These are phyloP conservation scores for Calophaca sinica DNA, from an alignment of 306 rosid species.

Conservation along the genomic window DNA sequence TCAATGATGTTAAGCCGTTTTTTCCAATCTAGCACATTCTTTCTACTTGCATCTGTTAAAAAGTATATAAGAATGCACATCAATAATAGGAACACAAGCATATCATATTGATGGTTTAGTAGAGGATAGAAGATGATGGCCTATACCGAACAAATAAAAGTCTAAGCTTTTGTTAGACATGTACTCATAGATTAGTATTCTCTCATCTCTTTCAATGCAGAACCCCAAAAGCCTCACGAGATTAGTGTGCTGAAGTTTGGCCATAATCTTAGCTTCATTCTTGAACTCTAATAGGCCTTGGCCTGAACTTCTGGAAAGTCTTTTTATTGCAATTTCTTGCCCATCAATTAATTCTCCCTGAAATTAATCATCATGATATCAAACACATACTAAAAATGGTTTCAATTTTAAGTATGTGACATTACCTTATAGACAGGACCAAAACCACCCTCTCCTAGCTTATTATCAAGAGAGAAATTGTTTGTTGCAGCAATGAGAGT, in stretches of 20 bases:
- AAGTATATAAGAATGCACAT: not conserved
- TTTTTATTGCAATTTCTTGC: conserved; percentile 41
- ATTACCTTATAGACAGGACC: conserved; percentile 52
- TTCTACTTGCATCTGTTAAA: conserved; percentile 40
- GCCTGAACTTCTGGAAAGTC: conserved; percentile 42
- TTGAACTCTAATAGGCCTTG: conserved; percentile 49
- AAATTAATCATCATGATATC: not conserved
- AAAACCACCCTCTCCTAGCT: conserved; percentile 46
- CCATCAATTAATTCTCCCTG: conserved; percentile 43
- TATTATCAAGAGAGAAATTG: conserved; percentile 38
- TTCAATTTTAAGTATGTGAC: not conserved
- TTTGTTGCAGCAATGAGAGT: conserved; percentile 41
- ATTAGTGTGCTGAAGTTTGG: conserved; percentile 49
- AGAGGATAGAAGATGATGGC: not conserved
- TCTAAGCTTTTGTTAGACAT: conserved; percentile 47
- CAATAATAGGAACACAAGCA: not conserved
- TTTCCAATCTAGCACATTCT: conserved; percentile 35
- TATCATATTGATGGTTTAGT: not conserved
- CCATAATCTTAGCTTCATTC: conserved; percentile 46
- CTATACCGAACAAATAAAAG: conserved; percentile 54
- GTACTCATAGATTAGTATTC: conserved; percentile 45
- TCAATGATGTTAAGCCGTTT: conserved; percentile 50
- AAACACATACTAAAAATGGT: not conserved
- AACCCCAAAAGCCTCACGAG: conserved; percentile 42
- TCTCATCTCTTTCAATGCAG: conserved; percentile 47